phyloP scores from a whole-genome alignment of 2,329 filamentous ascomycete species.

The Claviceps purpurea region DNA sequence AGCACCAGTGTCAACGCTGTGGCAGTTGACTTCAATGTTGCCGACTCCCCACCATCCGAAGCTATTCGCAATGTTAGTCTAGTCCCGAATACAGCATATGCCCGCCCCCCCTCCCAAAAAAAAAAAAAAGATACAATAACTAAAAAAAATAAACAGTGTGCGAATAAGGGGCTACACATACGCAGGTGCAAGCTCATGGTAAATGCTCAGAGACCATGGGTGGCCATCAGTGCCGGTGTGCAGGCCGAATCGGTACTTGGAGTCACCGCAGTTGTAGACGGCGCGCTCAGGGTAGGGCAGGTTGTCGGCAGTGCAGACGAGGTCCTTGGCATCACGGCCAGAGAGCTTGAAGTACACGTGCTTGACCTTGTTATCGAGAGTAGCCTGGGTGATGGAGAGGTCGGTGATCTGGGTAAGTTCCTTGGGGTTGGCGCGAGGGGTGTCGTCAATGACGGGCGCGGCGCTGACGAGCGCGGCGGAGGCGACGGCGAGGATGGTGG shows the following conservation, averaged over 20 bases:
- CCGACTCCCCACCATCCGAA: neutral
- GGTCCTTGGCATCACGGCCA: constrained; percentile 9
- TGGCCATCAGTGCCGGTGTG: constrained; percentile 3
- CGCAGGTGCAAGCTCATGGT: constrained; percentile 6
- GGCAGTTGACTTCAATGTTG: neutral
- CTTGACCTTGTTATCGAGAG: neutral
- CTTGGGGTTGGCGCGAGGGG: neutral
- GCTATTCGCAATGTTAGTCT: neutral
- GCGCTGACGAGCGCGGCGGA: neutral
- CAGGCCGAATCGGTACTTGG: constrained; percentile 17
- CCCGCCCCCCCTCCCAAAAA: too few relatives aligned
- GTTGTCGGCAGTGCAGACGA: constrained; percentile 7
- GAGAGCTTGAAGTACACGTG: constrained; percentile 11
- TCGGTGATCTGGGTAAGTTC: constrained; percentile 15
- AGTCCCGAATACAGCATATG: neutral
- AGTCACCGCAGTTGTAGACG: constrained; percentile 13
- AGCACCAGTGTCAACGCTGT: neutral
- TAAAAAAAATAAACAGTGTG: too few relatives aligned
- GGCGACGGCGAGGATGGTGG: neutral
- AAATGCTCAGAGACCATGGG: neutral
- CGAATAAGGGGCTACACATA: constrained; percentile 6
- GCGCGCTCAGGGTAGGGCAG: constrained; percentile 1
- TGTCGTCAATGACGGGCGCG: neutral
- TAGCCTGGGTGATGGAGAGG: constrained; percentile 13
- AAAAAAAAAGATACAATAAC: too few relatives aligned